Percentiles rank a stretch among this genome's conserved stretches.
Conservation (phyloP, 495 filamentous ascomycete genomes). For the Lophiostoma macrostomum region DNA sequence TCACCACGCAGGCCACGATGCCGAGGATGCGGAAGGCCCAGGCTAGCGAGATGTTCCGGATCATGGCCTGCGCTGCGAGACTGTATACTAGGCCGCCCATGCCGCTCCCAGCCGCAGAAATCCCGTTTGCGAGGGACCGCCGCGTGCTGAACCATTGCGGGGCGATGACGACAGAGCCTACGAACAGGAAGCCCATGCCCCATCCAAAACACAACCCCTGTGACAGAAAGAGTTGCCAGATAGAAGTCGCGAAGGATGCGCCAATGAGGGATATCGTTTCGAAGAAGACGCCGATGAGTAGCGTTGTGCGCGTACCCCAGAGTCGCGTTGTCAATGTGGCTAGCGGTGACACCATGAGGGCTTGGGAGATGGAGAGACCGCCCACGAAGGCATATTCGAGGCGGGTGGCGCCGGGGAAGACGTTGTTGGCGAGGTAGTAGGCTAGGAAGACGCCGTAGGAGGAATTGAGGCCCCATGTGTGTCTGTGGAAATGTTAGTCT, state of each 20-base stretch:
- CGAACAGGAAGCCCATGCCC: constrained; percentile 76
- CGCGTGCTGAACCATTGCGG: constrained; percentile 76
- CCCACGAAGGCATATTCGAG: constrained; percentile 55
- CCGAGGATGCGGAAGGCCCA: constrained; percentile 72
- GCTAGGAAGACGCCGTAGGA: constrained; percentile 53
- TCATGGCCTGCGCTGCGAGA: constrained; percentile 55
- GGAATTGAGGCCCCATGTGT: constrained; percentile 48
- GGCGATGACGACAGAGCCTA: constrained; percentile 64
- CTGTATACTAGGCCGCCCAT: constrained; percentile 64
- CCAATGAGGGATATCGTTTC: constrained; percentile 44
- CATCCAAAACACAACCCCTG: constrained; percentile 75
- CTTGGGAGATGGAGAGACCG: constrained; percentile 48
- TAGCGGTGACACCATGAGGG: constrained; percentile 50
- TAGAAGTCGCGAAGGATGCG: constrained; percentile 46
- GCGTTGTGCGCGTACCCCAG: constrained; percentile 41
- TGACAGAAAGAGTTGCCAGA: constrained; percentile 62
- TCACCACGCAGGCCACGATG: constrained; percentile 57
- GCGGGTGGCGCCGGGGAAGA: constrained; percentile 45
- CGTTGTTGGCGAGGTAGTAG: constrained; percentile 47
- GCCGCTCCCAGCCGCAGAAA: constrained; percentile 70
- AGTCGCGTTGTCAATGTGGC: constrained; percentile 43
- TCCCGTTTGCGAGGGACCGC: constrained; percentile 69
- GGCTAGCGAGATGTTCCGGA: constrained; percentile 56
- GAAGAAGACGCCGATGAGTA: constrained; percentile 47
- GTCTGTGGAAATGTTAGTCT: constrained; percentile 18